Evolutionary conservation across 1,139 yeast genomes (phyloP), one percentile per base, ranked within the genome.

Genomic region (Yamadazyma siamensis): DNA sequence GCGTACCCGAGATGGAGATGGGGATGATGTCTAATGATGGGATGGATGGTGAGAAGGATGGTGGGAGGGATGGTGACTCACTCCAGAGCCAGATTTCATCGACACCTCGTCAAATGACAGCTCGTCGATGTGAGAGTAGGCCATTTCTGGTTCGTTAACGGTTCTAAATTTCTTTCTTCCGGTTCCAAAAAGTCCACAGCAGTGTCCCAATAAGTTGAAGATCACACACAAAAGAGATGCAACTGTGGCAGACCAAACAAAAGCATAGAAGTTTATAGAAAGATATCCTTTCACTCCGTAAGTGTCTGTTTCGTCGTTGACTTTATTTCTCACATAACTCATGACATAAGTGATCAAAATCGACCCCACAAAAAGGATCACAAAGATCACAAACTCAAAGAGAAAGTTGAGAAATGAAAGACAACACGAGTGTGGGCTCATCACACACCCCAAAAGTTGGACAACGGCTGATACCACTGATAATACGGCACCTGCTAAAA

Each of bases 201-300:
- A 66, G 43, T 66, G 71, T 15, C 74, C 75, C 28, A 68, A 50
- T 28, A 64, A 52, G 33, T 59, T 59, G 42, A 66, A 50, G 6
- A 61, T 27, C 7, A 56, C 43, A 22, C 65, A 54, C 19, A 64
- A 40, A 15, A 62, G 46, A 3, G 70, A 59, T 3, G 71, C 66
- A 15, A 52, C 68, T 1, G 54, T 59, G 0, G 65, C 61, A 5
- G 70, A 55, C 74, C 74, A 67, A 11, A 51, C 39, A 42, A 62
- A 65, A 3, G 74, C 75, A 34, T 66, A 67, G 42, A 60, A 65
- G 33, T 65, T 62, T 23, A 57, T 52, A 3, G 74, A 66, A 29
- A 67, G 48, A 46, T 35, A 63, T 3, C 69, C 35, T 36, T 56
- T 61, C 27, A 65, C 49, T 7, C 73, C 73, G 35, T 43, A 65